Evolutionary conservation across 2,329 filamentous ascomycete genomes (phyloP).

Genomic region (Colletotrichum ledebouriae): DNA sequence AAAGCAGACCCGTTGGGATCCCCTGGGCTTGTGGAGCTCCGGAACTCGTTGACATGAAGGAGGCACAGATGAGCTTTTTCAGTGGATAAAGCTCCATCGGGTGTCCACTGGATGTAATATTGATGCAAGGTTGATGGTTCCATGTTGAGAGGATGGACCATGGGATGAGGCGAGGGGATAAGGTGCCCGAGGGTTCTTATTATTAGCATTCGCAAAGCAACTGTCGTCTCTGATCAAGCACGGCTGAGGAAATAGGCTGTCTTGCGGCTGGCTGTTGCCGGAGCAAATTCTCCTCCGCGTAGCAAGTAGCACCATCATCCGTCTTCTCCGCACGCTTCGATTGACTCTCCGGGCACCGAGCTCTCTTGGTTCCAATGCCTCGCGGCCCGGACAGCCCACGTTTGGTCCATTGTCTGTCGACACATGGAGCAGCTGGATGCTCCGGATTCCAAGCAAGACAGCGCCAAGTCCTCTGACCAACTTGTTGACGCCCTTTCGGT

Average conservation of each 20-base stretch:
- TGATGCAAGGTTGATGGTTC: constrained; percentile 26
- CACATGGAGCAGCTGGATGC: background rate
- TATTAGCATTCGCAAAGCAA: background rate
- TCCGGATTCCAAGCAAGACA: constrained; percentile 7
- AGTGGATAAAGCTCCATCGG: constrained; percentile 23
- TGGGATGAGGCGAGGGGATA: constrained; percentile 17
- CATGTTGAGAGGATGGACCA: background rate
- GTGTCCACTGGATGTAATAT: constrained; percentile 10
- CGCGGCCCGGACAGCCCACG: constrained; percentile 17
- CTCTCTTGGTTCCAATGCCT: constrained; percentile 7
- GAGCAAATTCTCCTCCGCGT: constrained; percentile 34
- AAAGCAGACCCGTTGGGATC: background rate
- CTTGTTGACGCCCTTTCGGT: background rate
- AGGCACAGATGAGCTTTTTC: constrained; percentile 27
- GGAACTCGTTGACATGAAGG: constrained; percentile 15
- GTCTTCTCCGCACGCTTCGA: constrained; percentile 25
- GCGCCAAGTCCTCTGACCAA: constrained; percentile 5
- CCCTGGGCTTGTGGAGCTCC: constrained; percentile 19
- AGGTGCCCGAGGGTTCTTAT: background rate
- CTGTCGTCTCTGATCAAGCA: background rate
- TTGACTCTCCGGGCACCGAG: background rate
- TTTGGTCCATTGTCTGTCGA: constrained; percentile 20
- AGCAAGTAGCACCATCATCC: constrained; percentile 11
- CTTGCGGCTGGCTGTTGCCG: constrained; percentile 19
- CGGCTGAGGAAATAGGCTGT: background rate